Conservation (phyloP, 441 rosid genomes). For the Pelargonium australe region DNA sequence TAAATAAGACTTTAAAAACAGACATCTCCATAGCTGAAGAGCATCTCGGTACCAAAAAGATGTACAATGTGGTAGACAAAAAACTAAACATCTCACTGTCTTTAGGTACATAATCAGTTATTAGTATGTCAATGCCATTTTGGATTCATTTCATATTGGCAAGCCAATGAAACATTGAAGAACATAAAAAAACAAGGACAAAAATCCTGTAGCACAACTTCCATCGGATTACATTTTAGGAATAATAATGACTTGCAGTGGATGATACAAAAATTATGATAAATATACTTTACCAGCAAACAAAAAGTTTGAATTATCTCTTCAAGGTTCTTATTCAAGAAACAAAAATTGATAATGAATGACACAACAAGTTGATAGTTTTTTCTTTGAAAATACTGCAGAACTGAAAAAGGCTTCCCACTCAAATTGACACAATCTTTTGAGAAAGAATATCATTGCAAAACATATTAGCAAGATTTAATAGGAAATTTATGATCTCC, state of each 20-base stretch:
- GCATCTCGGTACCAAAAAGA: conserved; percentile 5
- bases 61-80: background rate
- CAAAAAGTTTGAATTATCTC: background rate
- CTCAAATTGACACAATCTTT: conserved; percentile 2
- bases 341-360: background rate
- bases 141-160: background rate
- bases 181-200: background rate
- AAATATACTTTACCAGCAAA: background rate
- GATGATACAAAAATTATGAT: background rate
- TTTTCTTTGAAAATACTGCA: background rate
- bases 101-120: background rate
- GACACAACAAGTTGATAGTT: background rate
- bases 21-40: background rate
- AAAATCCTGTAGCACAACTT: background rate
- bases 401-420: background rate
- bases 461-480: background rate
- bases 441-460: background rate
- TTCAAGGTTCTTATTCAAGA: background rate
- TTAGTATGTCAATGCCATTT: conserved; percentile 2
- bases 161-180: background rate
- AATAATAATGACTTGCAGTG: background rate
- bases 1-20: background rate
- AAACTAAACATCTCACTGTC: background rate
- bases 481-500: background rate
- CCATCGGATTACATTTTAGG: background rate